These are phyloP conservation scores for Coemansia aciculifera DNA, from an alignment of 192 early-diverging fungal species.

Conservation along the genomic window DNA sequence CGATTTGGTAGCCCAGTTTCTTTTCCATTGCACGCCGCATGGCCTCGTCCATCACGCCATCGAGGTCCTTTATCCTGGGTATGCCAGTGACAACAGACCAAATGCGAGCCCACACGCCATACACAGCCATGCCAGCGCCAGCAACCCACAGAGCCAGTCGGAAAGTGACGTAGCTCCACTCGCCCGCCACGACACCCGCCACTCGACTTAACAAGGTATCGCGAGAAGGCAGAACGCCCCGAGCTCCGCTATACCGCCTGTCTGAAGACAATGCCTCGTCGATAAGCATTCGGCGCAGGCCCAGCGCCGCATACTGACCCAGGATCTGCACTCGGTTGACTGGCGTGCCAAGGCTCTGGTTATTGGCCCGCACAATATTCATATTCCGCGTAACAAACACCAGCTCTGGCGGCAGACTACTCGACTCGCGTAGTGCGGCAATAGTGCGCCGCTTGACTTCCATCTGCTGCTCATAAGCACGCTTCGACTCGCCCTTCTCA, in stretches of 20 bases:
- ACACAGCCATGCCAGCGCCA: slow-evolving; percentile 43
- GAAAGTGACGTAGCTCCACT: slow-evolving; percentile 49
- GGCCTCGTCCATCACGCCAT: slow-evolving; percentile 71
- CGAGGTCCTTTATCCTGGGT: slow-evolving; percentile 58
- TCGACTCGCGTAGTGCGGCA: slow-evolving; percentile 69
- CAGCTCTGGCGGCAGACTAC: slow-evolving; percentile 78
- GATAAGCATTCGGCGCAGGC: slow-evolving; percentile 52
- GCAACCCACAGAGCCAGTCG: slow-evolving; percentile 50
- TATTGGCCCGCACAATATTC: slow-evolving; percentile 83
- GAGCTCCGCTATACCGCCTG: slow-evolving; percentile 14
- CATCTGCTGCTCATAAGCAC: slow-evolving; percentile 71
- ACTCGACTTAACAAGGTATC: slow-evolving; percentile 17
- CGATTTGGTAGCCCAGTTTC: slow-evolving; percentile 78
- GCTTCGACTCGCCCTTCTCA: slow-evolving; percentile 25
- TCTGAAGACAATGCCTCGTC: slow-evolving; percentile 26
- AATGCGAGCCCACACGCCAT: slow-evolving; percentile 31
- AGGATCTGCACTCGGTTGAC: slow-evolving; percentile 88
- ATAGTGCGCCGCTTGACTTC: slow-evolving; percentile 71
- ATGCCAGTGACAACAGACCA: slow-evolving; percentile 21
- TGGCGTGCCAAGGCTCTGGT: slow-evolving; percentile 79
- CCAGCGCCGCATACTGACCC: slow-evolving; percentile 73
- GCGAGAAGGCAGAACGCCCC: slow-evolving; percentile 21
- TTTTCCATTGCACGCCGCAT: slow-evolving; percentile 67
- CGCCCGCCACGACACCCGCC: slow-evolving; percentile 13
- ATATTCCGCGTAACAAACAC: slow-evolving; percentile 90